These are phyloP conservation scores for Metarhizium album DNA, from an alignment of 2,329 filamentous ascomycete species.

Conservation along the genomic window DNA sequence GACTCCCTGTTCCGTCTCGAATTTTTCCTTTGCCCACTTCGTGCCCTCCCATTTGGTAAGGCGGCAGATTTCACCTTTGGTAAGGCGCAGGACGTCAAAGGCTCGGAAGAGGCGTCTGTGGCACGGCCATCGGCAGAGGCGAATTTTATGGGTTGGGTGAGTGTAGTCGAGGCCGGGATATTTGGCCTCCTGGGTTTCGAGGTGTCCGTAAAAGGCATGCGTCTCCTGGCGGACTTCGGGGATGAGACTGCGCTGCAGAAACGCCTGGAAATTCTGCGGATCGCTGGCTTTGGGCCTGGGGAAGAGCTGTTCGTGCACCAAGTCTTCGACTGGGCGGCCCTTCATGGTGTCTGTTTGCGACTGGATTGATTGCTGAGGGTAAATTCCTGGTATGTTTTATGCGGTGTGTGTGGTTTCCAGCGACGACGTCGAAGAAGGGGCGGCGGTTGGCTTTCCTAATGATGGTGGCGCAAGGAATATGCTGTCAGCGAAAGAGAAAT, in stretches of 20 bases:
- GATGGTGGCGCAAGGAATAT: too few relatives aligned
- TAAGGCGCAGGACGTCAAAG: slow-evolving; percentile 60
- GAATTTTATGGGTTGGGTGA: slow-evolving; percentile 60
- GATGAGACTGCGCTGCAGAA: slow-evolving; percentile 61
- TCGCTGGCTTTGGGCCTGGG: slow-evolving; percentile 57
- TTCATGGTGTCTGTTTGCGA: slow-evolving; percentile 46
- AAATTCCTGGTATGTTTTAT: neutral
- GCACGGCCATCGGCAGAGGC: slow-evolving; percentile 67
- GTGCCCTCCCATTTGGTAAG: slow-evolving; percentile 78
- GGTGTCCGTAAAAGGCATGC: slow-evolving; percentile 66
- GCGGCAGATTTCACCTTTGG: slow-evolving; percentile 55
- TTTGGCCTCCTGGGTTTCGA: slow-evolving; percentile 69
- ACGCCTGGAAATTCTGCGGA: slow-evolving; percentile 58
- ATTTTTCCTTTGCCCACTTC: slow-evolving; percentile 71
- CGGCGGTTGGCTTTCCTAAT: neutral
- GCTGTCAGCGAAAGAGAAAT: too few relatives aligned
- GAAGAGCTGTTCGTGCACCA: slow-evolving; percentile 66
- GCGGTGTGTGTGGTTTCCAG: neutral
- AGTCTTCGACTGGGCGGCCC: slow-evolving; percentile 56
- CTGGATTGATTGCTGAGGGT: neutral
- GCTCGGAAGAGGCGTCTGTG: slow-evolving; percentile 66
- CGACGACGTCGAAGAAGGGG: neutral
- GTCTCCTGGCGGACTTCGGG: slow-evolving; percentile 72
- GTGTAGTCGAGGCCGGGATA: slow-evolving; percentile 76
- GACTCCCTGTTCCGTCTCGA: slow-evolving; percentile 63